These are phyloP conservation scores for Taphrina communis DNA, from an alignment of 1,139 yeast genomes.

Conservation along the genomic window DNA sequence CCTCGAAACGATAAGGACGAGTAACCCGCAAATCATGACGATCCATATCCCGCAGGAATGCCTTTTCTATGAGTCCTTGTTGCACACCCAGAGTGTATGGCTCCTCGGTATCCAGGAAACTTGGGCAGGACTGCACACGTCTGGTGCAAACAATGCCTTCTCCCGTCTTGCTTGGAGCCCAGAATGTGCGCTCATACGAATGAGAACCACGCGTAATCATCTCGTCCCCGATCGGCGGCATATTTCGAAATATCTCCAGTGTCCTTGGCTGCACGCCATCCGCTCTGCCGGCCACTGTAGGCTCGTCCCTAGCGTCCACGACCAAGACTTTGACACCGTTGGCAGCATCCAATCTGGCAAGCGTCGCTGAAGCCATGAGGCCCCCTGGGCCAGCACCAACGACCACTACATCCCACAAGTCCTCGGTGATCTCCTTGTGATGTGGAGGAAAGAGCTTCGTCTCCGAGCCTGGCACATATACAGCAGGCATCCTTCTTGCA, in stretches of 20 bases:
- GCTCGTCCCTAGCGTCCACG: constrained; percentile 52
- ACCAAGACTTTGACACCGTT: constrained; percentile 51
- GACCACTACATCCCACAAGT: constrained; percentile 51
- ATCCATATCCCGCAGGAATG: constrained; percentile 46
- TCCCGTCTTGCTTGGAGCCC: constrained; percentile 49
- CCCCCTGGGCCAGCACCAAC: constrained; percentile 56
- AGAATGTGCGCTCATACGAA: constrained; percentile 50
- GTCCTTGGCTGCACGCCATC: constrained; percentile 54
- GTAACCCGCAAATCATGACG: constrained; percentile 44
- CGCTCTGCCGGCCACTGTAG: constrained; percentile 54
- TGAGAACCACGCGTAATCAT: constrained; percentile 52
- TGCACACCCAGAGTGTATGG: constrained; percentile 21
- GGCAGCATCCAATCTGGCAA: constrained; percentile 48
- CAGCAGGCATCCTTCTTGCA: background rate
- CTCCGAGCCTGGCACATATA: constrained; percentile 3
- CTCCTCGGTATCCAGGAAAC: constrained; percentile 41
- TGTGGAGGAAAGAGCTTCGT: constrained; percentile 17
- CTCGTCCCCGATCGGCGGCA: constrained; percentile 51
- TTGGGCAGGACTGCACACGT: constrained; percentile 45
- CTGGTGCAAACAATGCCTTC: constrained; percentile 44
- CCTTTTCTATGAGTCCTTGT: constrained; percentile 47
- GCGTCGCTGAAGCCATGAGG: constrained; percentile 48
- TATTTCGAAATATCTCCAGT: constrained; percentile 52
- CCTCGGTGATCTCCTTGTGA: constrained; percentile 8
- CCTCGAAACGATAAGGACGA: constrained; percentile 41